These are phyloP conservation scores for Clonostachys rhizophaga DNA, from an alignment of 2,329 filamentous ascomycete genomes.

Conservation along the genomic window DNA sequence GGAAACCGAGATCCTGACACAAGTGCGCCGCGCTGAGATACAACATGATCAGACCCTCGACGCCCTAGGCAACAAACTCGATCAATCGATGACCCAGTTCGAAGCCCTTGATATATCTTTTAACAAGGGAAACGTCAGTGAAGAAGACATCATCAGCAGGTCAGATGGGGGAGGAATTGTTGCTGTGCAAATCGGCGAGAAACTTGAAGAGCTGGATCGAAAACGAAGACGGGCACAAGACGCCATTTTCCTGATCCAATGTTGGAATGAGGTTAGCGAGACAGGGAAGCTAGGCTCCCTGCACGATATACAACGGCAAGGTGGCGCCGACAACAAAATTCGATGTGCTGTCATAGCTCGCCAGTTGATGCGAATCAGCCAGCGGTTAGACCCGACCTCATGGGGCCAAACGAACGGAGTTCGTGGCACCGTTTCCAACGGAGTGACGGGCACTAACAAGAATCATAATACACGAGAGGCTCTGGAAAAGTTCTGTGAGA, in stretches of 20 bases:
- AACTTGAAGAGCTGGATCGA: slow-evolving; percentile 88
- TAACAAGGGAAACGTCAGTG: slow-evolving; percentile 49
- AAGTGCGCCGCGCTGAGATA: slow-evolving; percentile 84
- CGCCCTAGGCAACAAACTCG: slow-evolving; percentile 81
- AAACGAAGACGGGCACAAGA: slow-evolving; percentile 87
- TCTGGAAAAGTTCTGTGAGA: slow-evolving; percentile 95
- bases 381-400: slow-evolving; percentile 75
- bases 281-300: slow-evolving; percentile 81
- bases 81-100: slow-evolving; percentile 88
- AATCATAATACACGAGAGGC: slow-evolving; percentile 74
- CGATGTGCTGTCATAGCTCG: slow-evolving; percentile 90
- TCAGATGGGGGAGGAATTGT: slow-evolving; percentile 71
- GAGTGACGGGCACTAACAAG: slow-evolving; percentile 36
- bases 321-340: slow-evolving; percentile 86
- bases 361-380: slow-evolving; percentile 90
- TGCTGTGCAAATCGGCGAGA: slow-evolving; percentile 91
- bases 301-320: slow-evolving; percentile 81
- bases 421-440: slow-evolving; percentile 28
- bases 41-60: slow-evolving; percentile 91
- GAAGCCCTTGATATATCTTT: slow-evolving; percentile 83
- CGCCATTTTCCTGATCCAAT: slow-evolving; percentile 91
- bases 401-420: slow-evolving; percentile 62
- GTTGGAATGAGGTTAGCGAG: slow-evolving; percentile 94
- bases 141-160: slow-evolving; percentile 19
- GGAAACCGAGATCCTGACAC: slow-evolving; percentile 86